Evolutionary conservation across 2,329 filamentous ascomycete genomes (phyloP).

Genomic region (Alternaria triticimaculans): DNA sequence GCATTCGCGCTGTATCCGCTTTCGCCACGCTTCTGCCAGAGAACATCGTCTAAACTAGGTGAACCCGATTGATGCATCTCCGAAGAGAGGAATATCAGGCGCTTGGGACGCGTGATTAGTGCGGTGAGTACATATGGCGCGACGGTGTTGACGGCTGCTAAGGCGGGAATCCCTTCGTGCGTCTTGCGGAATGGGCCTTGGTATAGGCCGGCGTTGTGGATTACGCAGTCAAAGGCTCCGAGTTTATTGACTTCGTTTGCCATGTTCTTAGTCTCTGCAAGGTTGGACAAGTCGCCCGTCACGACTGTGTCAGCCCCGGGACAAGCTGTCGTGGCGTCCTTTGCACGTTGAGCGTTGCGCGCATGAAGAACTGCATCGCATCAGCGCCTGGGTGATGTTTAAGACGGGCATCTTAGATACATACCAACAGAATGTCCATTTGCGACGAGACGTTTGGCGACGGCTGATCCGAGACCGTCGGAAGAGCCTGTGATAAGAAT

Average conservation of each 20-base stretch:
- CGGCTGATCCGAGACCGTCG: constrained; percentile 62
- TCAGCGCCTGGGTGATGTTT: neutral
- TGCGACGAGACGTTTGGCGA: constrained; percentile 58
- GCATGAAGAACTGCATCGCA: constrained; percentile 57
- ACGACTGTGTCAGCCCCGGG: constrained; percentile 60
- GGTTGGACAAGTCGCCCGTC: constrained; percentile 60
- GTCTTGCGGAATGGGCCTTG: constrained; percentile 53
- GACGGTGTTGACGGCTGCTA: constrained; percentile 64
- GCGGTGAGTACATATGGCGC: constrained; percentile 65
- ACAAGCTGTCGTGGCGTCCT: constrained; percentile 56
- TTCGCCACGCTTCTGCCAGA: constrained; percentile 48
- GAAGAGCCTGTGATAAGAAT: constrained; percentile 65
- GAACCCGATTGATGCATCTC: constrained; percentile 60
- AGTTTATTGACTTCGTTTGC: constrained; percentile 59
- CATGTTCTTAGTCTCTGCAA: constrained; percentile 59
- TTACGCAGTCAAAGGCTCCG: constrained; percentile 61
- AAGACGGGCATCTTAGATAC: neutral
- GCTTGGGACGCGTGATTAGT: constrained; percentile 57
- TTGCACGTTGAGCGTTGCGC: constrained; percentile 61
- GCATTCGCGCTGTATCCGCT: constrained; percentile 42
- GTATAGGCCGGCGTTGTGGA: constrained; percentile 65
- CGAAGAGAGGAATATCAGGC: constrained; percentile 61
- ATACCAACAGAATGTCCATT: constrained; percentile 59
- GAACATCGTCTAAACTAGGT: constrained; percentile 49
- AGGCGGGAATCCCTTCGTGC: constrained; percentile 55